Percentiles rank a stretch among this genome's conserved stretches.
Evolutionary conservation across 441 rosid genomes (phyloP).

Genomic region (Arabidopsis lyrata): DNA sequence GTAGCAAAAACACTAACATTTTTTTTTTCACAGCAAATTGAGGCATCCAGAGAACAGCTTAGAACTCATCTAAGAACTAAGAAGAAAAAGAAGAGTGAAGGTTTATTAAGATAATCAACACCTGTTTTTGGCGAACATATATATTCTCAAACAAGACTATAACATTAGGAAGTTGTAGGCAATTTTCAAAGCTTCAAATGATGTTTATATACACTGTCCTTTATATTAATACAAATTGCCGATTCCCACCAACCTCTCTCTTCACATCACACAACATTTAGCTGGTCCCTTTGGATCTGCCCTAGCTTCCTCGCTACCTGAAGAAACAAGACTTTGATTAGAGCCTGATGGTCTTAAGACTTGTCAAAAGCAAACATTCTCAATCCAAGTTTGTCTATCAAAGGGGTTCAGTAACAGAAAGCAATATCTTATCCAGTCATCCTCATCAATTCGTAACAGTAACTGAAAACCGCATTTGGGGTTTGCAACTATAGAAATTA

Average conservation of each 20-base stretch:
- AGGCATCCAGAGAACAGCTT: slow-evolving; percentile 1
- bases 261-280: slow-evolving; percentile 82
- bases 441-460: neutral
- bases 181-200: slow-evolving; percentile 43
- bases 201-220: slow-evolving; percentile 43
- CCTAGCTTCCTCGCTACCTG: slow-evolving; percentile 92
- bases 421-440: neutral
- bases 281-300: slow-evolving; percentile 81
- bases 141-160: slow-evolving; percentile 58
- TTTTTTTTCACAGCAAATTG: neutral
- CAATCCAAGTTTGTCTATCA: slow-evolving; percentile 6
- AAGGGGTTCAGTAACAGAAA: neutral
- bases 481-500: slow-evolving; percentile 14
- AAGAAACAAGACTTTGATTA: slow-evolving; percentile 31
- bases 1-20: neutral
- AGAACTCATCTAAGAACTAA: neutral
- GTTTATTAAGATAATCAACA: slow-evolving; percentile 34
- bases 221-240: slow-evolving; percentile 42
- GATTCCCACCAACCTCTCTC: slow-evolving; percentile 23
- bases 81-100: neutral
- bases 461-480: slow-evolving; percentile 57
- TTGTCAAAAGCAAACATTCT: neutral
- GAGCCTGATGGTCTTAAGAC: neutral
- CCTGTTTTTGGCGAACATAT: slow-evolving; percentile 40
- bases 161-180: slow-evolving; percentile 32